Base-by-base conservation (phyloP, 257 asterid species). In the Fraxinus americana region DNA sequence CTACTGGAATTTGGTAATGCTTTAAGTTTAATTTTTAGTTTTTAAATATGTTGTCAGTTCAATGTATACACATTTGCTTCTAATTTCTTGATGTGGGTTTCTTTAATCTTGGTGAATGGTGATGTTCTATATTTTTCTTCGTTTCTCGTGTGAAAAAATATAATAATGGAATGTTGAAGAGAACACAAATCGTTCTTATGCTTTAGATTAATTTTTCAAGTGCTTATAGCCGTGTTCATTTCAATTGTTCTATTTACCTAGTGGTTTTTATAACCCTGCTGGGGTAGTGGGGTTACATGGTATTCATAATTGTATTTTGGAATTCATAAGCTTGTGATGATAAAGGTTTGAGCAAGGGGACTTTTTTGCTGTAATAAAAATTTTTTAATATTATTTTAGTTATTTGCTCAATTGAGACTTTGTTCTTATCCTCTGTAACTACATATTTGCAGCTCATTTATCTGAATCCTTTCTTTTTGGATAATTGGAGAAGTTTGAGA, bases 31-130 rank as follows among this genome's bases (percentile, higher is more conserved):
- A 25, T 25, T 25, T 25, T 25, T 25, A 25, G 27, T 25, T 25
- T 25, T 25, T 25, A 25, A 25, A 25, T 25, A 25, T 25, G 27
- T 25, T 25, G 27, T 25, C 27, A 25, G 27, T 25, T 25, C 27
- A 25, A 25, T 25, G 27, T 25, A 25, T 25, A 25, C 27, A 25
- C 45, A 39, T 39, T 39, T 8, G 13, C 45, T 8, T 39, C 45
- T 75, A 48, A 65, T 13, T 77, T 73, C 38, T 36, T 78, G 71
- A 43, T 76, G 11, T 50, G 71, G 43, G 16, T 32, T 43, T 41
- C 63, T 50, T 38, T 77, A 82, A 82, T 77, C 23, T 73, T 41
- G 19, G 63, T 30, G 45, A 41, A 4, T 4, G 36, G 36, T 34
- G 36, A 3, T 34, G 36, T 4, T 34, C 5, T 34, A 34, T 34